phyloP scores from a whole-genome alignment of 805 yeast genomes.

The Zygoascus ofunaensis region DNA sequence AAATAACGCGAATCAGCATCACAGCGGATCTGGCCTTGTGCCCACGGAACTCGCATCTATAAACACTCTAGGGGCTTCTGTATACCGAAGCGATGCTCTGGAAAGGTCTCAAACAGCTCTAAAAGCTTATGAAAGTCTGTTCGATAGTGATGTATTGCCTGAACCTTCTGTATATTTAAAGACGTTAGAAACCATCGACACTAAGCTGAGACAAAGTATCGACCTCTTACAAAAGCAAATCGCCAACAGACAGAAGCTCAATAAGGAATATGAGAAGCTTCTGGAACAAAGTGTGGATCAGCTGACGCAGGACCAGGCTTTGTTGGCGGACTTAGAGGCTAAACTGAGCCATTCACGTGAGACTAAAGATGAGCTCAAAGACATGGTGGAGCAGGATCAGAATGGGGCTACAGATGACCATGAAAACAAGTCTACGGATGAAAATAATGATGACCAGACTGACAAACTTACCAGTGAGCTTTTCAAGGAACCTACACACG shows the following conservation, averaged over 20 bases:
- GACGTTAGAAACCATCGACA: conserved; percentile 19
- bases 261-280: conserved; percentile 25
- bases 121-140: conserved; percentile 12
- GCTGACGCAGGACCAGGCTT: conserved; percentile 21
- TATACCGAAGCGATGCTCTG: not conserved
- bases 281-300: conserved; percentile 22
- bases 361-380: conserved; percentile 15
- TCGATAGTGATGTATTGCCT: conserved; percentile 26
- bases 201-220: conserved; percentile 20
- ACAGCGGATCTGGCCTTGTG: not conserved
- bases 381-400: conserved; percentile 10
- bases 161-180: conserved; percentile 28
- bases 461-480: not conserved
- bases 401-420: conserved; percentile 3
- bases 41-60: not conserved
- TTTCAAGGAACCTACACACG: not conserved
- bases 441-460: too few species aligned
- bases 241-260: conserved; percentile 16
- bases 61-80: not conserved
- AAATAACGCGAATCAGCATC: not conserved
- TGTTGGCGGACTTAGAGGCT: conserved; percentile 22
- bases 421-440: not conserved
- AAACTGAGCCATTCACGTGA: conserved; percentile 22
- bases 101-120: not conserved
- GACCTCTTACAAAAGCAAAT: conserved; percentile 24